Evolutionary conservation across 352 stramenopile species (phyloP).

Genomic region (Phytophthora meadii): DNA sequence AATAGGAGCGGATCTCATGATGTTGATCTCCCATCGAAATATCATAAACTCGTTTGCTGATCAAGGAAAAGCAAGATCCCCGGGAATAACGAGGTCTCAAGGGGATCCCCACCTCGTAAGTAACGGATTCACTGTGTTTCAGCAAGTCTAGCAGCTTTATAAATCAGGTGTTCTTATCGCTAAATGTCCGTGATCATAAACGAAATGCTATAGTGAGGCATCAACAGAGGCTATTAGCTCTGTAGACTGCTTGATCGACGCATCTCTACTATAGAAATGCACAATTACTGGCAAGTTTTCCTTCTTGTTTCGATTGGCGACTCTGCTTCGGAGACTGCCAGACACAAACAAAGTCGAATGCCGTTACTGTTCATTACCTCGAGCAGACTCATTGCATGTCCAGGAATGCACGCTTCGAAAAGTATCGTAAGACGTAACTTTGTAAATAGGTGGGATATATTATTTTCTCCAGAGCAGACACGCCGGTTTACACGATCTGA

Average conservation of each 20-base stretch:
- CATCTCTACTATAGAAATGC: background rate
- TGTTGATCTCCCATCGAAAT: background rate
- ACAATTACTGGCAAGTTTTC: background rate
- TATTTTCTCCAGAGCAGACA: slow-evolving; percentile 18
- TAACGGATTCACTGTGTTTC: slow-evolving; percentile 19
- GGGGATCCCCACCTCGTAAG: slow-evolving; percentile 7
- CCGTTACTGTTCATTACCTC: background rate
- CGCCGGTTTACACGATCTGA: slow-evolving; percentile 34
- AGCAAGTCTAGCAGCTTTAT: background rate
- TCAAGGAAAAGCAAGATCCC: slow-evolving; percentile 10
- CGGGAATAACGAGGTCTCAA: background rate
- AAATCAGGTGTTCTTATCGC: background rate
- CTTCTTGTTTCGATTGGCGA: no score
- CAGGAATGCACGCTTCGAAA: no score
- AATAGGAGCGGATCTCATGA: background rate
- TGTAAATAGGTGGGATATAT: slow-evolving; percentile 42
- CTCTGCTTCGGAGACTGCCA: background rate
- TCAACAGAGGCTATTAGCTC: background rate
- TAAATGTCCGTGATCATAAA: background rate
- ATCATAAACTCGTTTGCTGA: slow-evolving; percentile 11
- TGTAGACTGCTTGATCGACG: no score
- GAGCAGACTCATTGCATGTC: no score
- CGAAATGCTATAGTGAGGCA: background rate
- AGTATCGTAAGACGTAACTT: background rate
- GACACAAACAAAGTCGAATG: background rate